Evolutionary conservation across 2,329 filamentous ascomycete species (phyloP), one percentile per base, ranked within the genome.

Genomic region (Hansfordia pulvinata): DNA sequence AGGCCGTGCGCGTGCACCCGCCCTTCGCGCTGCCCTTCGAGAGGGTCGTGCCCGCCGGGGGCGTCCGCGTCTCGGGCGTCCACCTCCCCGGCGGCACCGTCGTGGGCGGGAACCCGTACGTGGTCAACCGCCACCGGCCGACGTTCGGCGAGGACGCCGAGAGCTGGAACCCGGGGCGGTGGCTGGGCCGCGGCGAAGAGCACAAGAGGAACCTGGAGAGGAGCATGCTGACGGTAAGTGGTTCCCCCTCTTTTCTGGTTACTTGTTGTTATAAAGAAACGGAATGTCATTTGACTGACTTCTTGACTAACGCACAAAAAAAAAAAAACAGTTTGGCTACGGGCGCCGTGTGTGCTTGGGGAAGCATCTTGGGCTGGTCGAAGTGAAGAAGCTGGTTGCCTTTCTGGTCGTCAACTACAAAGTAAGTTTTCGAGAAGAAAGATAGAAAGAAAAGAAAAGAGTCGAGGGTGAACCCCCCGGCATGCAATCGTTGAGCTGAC

Each of bases 321-420:
- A n/a, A n/a, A n/a, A n/a, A n/a, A n/a, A n/a, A n/a, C 15, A 42
- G 41, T 43, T 41, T 20, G 38, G 38, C 13, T 36, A 38, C 20
- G 42, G 42, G 3, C 26, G 36, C n/a, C 37, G 42, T 4, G 33
- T 43, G 12, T 45, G 42, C 28, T 28, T 43, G 5, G 42, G 42
- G 8, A 37, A 34, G 15, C 32, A 43, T 23, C 25, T 47, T 15
- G 43, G 36, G 6, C 36, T 46, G 10, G 22, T 47, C 8, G 44
- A 47, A 26, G 26, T 47, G 12, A 45, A 45, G 26, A 47, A 47
- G 31, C 16, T 47, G 6, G 21, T 47, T 4, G 29, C 43, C 1
- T 37, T 38, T 17, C 27, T 47, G 4, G 17, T 45, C n/a, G 17
- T 43, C 10, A 37, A 38, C 19, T 46, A 46, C 20, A 34, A 46